Evolutionary conservation across 495 filamentous ascomycete genomes (phyloP), one percentile per base, ranked within the genome.

Genomic region (Viridothelium virens): DNA sequence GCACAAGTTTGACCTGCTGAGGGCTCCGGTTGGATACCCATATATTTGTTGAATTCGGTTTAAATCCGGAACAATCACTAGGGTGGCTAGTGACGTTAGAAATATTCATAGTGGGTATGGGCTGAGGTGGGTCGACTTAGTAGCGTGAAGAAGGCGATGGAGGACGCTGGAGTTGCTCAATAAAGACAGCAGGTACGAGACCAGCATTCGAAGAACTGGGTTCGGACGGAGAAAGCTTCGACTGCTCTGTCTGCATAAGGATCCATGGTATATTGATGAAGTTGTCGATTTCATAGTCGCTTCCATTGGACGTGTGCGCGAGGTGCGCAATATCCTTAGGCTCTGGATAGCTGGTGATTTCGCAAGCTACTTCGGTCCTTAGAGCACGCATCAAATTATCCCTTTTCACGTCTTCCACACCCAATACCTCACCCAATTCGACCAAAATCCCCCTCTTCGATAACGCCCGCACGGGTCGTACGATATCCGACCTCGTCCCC

Each of bases 341-440:
- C 31, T 36, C 31, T 9, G 10, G 25, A 9, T 10, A 10, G 14
- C 33, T 9, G 3, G 18, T 59, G 31, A 56, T 38, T 53, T 59
- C 46, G 62, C 39, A 6, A 44, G 56, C 64, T 38, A 70, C 34
- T n/a, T 65, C 68, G 25, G 47, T 56, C 62, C 48, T 16, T 66
- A 70, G 56, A 12, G 68, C 68, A 37, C 46, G 46, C 34, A 68
- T 36, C 36, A 70, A 67, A 48, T 10, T 59, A n/a, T 56, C 63
- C 25, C 68, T 44, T 41, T 68, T 62, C n/a, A 62, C 48, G 31
- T 70, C 63, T 16, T 66, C 67, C 33, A 66, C 62, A 11, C 68
- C 68, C 36, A 53, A 65, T 37, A 70, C 63, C 39, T 70, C 68
- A 7, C 68, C 68, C 56, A 70, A 63, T 31, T 64, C n/a, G 41